These are phyloP conservation scores for Cyclotella atomus DNA, from an alignment of 108 stramenopile genomes.

Conservation along the genomic window DNA sequence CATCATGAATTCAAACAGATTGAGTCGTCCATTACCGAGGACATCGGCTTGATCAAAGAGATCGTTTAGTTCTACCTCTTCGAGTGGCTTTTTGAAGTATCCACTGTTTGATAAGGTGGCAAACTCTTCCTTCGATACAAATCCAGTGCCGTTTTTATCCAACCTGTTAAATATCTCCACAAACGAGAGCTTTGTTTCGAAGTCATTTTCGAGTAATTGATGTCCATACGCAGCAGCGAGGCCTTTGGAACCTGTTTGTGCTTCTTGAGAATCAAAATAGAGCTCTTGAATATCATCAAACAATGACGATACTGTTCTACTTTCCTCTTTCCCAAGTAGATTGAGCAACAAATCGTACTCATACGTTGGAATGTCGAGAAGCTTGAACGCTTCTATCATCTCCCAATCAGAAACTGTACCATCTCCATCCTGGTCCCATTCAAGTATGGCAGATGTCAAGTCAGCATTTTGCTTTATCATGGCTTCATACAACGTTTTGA, in stretches of 20 bases:
- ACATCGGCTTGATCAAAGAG: constrained; percentile 40
- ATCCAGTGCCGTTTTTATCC: constrained; percentile 36
- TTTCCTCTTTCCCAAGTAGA: constrained; percentile 4
- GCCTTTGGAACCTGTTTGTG: constrained; percentile 9
- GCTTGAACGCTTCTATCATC: constrained; percentile 31
- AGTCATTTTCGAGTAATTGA: constrained; percentile 22
- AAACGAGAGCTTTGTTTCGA: constrained; percentile 43
- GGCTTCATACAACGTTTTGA: constrained; percentile 34
- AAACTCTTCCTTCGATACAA: constrained; percentile 39
- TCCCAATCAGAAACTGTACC: constrained; percentile 35
- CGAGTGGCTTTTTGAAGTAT: background rate
- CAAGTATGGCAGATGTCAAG: background rate
- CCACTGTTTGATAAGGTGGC: constrained; percentile 13
- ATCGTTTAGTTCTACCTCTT: constrained; percentile 15
- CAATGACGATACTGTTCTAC: constrained; percentile 16
- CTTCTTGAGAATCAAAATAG: constrained; percentile 33
- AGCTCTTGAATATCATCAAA: constrained; percentile 41
- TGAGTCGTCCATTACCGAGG: constrained; percentile 25
- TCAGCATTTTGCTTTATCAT: constrained; percentile 24
- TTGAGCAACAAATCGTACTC: background rate
- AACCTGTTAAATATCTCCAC: constrained; percentile 49
- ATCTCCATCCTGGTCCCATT: constrained; percentile 43
- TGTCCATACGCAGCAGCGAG: constrained; percentile 6
- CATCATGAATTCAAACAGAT: constrained; percentile 52
- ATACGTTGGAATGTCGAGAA: constrained; percentile 13